phyloP scores from a whole-genome alignment of 345 rosid species.

The Camelina laxa region DNA sequence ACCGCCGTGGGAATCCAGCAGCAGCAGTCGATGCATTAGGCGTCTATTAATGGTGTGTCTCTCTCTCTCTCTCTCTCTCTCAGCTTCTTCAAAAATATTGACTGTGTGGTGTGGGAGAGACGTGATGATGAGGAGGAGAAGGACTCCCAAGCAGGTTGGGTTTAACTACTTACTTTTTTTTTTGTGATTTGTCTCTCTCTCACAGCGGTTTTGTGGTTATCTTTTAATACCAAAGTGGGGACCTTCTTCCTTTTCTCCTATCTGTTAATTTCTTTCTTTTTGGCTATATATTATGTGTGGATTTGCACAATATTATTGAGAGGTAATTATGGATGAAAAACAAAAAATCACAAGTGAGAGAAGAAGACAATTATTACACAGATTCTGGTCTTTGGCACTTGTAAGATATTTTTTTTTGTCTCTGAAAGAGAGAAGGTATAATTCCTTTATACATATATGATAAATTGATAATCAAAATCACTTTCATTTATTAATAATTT shows the following conservation, averaged over 20 bases:
- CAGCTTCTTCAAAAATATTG: not conserved
- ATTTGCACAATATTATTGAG: not conserved
- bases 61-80: too few species aligned
- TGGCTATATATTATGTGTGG: not conserved
- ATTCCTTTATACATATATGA: too few species aligned
- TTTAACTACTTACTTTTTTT: not conserved
- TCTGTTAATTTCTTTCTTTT: not conserved
- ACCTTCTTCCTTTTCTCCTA: not conserved
- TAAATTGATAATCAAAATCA: too few species aligned
- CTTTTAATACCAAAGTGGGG: conserved; percentile 31
- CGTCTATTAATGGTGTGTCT: not conserved
- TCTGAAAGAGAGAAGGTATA: not conserved
- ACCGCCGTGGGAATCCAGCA: conserved; percentile 19
- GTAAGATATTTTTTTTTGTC: conserved; percentile 23
- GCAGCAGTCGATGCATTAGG: conserved; percentile 40
- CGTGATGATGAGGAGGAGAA: not conserved
- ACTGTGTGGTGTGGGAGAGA: conserved; percentile 2
- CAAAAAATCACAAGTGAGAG: not conserved
- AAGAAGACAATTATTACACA: not conserved
- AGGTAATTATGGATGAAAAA: not conserved
- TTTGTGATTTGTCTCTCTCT: conserved; percentile 15
- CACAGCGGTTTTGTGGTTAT: conserved; percentile 38
- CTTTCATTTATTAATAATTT: too few species aligned
- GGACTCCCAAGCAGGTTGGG: not conserved
- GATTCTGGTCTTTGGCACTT: conserved; percentile 9